Evolutionary conservation across 306 rosid species (phyloP).

Genomic region (Pyrus pyrifolia): DNA sequence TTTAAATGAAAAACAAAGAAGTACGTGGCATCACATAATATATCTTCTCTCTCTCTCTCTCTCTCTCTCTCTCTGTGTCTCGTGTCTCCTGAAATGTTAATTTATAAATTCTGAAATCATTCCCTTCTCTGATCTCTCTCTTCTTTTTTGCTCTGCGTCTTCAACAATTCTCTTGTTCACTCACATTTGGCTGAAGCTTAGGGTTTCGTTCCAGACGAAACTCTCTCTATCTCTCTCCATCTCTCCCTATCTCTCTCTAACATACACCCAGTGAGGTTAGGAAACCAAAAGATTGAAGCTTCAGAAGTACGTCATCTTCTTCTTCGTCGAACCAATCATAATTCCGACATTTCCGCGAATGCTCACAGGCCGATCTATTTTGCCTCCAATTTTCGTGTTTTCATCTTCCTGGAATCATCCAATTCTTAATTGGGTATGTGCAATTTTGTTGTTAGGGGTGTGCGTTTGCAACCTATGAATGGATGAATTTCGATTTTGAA

Average conservation of each 20-base stretch:
- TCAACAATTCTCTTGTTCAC: constrained; percentile 13
- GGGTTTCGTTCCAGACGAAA: constrained; percentile 24
- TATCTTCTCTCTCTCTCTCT: constrained; percentile 12
- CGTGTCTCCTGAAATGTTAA: background rate
- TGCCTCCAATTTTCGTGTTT: constrained; percentile 1
- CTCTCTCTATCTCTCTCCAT: background rate
- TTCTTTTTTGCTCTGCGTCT: constrained; percentile 9
- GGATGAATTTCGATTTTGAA: constrained; percentile 30
- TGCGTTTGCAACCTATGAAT: constrained; percentile 30
- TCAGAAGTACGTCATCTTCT: constrained; percentile 40
- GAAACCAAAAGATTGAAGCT: constrained; percentile 2
- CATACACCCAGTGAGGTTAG: background rate
- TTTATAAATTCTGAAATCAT: constrained; percentile 11
- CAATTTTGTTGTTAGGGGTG: constrained; percentile 31
- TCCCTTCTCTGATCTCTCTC: constrained; percentile 9
- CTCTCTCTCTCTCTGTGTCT: background rate
- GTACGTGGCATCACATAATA: constrained; percentile 32
- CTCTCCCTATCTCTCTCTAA: background rate
- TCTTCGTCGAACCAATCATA: constrained; percentile 20
- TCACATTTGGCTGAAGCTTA: constrained; percentile 20
- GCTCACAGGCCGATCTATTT: constrained; percentile 28
- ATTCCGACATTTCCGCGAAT: constrained; percentile 26
- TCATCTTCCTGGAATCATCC: constrained; percentile 6
- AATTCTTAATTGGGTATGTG: constrained; percentile 26
- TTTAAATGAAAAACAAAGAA: background rate